A percentile compares a stretch with the other conserved stretches of the same genome.
Evolutionary conservation across 208 protist species (phyloP).

Genomic region (Leishmania amazonensis): DNA sequence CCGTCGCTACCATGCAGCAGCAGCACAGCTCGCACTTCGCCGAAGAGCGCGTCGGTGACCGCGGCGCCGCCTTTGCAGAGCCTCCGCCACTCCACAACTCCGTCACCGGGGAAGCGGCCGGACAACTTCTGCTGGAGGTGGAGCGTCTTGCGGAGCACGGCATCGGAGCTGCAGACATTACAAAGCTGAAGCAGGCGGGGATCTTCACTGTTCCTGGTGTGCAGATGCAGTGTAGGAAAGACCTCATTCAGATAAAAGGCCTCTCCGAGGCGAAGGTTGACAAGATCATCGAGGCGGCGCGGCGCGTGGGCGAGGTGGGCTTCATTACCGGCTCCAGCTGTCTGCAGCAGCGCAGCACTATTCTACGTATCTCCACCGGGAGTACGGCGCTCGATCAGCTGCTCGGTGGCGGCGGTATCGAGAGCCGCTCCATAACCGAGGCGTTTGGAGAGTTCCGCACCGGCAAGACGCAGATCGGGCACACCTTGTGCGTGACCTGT

Average conservation of each 20-base stretch:
- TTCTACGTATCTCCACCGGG: constrained; percentile 96
- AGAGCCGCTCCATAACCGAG: constrained; percentile 97
- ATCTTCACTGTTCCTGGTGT: constrained; percentile 92
- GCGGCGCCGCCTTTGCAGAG: constrained; percentile 20
- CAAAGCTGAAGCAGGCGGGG: constrained; percentile 89
- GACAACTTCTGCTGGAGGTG: constrained; percentile 72
- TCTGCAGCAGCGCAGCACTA: constrained; percentile 84
- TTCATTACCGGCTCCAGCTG: constrained; percentile 92
- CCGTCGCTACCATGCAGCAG: neutral
- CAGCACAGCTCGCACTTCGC: neutral
- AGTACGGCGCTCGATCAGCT: constrained; percentile 93
- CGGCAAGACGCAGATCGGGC: constrained; percentile 98
- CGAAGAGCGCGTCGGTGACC: constrained; percentile 1
- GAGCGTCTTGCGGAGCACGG: constrained; percentile 91
- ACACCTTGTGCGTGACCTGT: constrained; percentile 97
- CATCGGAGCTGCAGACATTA: constrained; percentile 87
- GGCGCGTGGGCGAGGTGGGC: constrained; percentile 82
- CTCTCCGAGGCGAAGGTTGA: constrained; percentile 98
- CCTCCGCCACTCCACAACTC: constrained; percentile 18
- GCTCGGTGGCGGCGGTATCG: constrained; percentile 95
- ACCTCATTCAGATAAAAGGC: constrained; percentile 95
- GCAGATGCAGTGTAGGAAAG: constrained; percentile 93
- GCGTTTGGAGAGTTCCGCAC: constrained; percentile 99
- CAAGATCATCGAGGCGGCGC: constrained; percentile 96
- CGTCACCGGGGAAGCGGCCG: constrained; percentile 33